Evolutionary conservation across 2,329 filamentous ascomycete genomes (phyloP).

Genomic region (Fusarium metavorans): DNA sequence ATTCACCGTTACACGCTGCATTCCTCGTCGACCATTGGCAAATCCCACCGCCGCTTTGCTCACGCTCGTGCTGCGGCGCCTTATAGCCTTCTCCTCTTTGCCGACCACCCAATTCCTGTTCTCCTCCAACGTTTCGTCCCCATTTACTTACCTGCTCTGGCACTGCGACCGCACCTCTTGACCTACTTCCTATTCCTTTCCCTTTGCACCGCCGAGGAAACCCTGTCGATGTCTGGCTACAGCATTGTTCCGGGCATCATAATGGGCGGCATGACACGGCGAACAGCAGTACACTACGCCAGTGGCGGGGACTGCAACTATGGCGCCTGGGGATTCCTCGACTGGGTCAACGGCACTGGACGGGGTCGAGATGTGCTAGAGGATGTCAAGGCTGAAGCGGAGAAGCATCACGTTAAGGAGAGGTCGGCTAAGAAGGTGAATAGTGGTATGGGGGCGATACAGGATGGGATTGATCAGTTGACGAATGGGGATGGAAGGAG

Average conservation of each 20-base stretch:
- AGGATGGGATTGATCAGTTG: slow-evolving; percentile 49
- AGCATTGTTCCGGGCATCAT: slow-evolving; percentile 66
- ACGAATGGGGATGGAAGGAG: slow-evolving; percentile 43
- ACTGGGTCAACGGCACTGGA: slow-evolving; percentile 70
- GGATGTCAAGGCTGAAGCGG: slow-evolving; percentile 66
- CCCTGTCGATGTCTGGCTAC: slow-evolving; percentile 76
- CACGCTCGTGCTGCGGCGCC: slow-evolving; percentile 68
- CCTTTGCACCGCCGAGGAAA: slow-evolving; percentile 74
- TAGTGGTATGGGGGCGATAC: slow-evolving; percentile 49
- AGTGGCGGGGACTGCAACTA: slow-evolving; percentile 69
- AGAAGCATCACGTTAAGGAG: slow-evolving; percentile 66
- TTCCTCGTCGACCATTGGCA: slow-evolving; percentile 52
- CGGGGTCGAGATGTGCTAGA: slow-evolving; percentile 64
- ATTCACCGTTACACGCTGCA: slow-evolving; percentile 82
- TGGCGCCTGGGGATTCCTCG: slow-evolving; percentile 71
- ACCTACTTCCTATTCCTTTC: slow-evolving; percentile 76
- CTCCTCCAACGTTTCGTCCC: slow-evolving; percentile 74
- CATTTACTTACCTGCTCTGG: slow-evolving; percentile 72
- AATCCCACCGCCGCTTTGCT: slow-evolving; percentile 58
- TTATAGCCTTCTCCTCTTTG: slow-evolving; percentile 72
- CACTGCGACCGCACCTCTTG: slow-evolving; percentile 78
- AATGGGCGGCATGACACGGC: slow-evolving; percentile 62
- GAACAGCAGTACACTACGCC: slow-evolving; percentile 65
- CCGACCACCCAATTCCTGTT: slow-evolving; percentile 76
- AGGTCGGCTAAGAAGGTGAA: slow-evolving; percentile 50